Base-by-base conservation (phyloP, 306 rosid genomes). In the Cucurbita ficifolia region DNA sequence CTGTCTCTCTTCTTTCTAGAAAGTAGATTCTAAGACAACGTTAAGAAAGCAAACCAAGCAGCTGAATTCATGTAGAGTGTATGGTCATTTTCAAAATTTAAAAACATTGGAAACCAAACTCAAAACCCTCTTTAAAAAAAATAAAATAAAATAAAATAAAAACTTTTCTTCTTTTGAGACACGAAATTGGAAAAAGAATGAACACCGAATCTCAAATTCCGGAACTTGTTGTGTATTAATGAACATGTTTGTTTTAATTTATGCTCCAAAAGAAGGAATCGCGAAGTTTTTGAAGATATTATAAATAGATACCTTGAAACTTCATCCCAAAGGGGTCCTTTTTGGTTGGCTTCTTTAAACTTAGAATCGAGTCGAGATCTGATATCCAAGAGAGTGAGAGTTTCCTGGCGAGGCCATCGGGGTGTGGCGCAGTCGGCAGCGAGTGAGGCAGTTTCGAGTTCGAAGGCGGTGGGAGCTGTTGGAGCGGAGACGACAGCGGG, bases 251-350 rank as follows among this genome's bases (percentile, higher is more conserved):
- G 33, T 29, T 29, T 29, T 29, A 29, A 29, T 29, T 29, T 29
- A 29, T 29, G 33, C 33, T 29, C 33, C 33, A 29, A 29, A 29
- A 29, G 3, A 29, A 29, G 2, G 33, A 29, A 29, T 29, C 33
- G 2, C 3, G 33, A 1, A 29, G 33, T 29, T 29, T 29, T 29
- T 29, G 33, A 29, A 29, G 33, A 2, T 29, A 29, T 29, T 29
- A 29, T 29, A 29, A 29, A 29, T 29, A 29, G 33, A 29, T 85
- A 95, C 99, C 99, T 91, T 50, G 99, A 95, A 63, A 95, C 92
- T 69, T 95, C 97, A 76, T 89, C 97, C 99, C 99, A 95, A 3
- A 95, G 86, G 51, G 99, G 99, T 5, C 97, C 99, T 68, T 95
- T 95, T 46, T 95, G 97, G 79, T 87, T 95, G 42, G 97, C 97